These are phyloP conservation scores for Plasmodium vinckei DNA, from an alignment of 169 alveolate genomes.

Conservation along the genomic window DNA sequence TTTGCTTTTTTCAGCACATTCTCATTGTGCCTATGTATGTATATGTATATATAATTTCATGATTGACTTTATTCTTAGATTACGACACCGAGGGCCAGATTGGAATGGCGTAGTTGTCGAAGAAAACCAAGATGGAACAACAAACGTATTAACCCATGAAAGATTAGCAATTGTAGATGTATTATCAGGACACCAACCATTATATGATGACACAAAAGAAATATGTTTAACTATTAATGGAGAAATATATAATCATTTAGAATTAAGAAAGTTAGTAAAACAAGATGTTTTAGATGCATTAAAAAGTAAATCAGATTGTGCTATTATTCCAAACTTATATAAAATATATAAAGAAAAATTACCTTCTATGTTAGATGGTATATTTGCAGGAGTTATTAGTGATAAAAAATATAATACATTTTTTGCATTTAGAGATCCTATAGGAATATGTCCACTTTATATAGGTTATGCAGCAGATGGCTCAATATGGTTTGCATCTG, in stretches of 20 bases:
- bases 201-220: constrained; percentile 69
- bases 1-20: neutral
- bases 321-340: constrained; percentile 51
- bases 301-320: constrained; percentile 71
- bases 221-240: constrained; percentile 78
- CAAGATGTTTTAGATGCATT: constrained; percentile 3
- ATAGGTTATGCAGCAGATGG: constrained; percentile 76
- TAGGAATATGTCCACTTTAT: constrained; percentile 76
- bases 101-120: constrained; percentile 78
- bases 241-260: constrained; percentile 81
- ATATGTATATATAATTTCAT: too few relatives aligned
- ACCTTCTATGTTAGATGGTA: constrained; percentile 67
- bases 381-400: constrained; percentile 71
- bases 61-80: constrained; percentile 16
- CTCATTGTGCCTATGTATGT: neutral
- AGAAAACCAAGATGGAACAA: constrained; percentile 50
- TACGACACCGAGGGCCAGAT: constrained; percentile 88
- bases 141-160: constrained; percentile 82
- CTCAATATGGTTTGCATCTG: constrained; percentile 75
- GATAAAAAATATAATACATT: constrained; percentile 59
- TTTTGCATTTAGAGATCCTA: constrained; percentile 78
- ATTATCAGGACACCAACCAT: constrained; percentile 80
- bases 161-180: constrained; percentile 83
- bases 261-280: constrained; percentile 32
- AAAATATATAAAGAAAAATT: constrained; percentile 29